Evolutionary conservation across 768 basidiomycete genomes (phyloP).

Genomic region (Mycena epipterygia): DNA sequence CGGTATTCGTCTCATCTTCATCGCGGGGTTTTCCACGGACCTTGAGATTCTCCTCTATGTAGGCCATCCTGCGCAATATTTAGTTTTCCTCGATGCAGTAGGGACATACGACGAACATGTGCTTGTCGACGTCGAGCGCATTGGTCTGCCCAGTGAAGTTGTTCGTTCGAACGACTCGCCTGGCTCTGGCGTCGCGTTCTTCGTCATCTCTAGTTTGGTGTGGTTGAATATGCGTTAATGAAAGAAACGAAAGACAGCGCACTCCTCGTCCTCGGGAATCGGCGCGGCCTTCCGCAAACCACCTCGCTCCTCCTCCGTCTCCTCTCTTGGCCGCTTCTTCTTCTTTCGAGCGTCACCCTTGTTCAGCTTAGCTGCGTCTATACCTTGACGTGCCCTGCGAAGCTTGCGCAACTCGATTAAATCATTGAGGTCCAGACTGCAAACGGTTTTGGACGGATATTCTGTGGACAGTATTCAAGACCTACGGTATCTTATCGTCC

Average conservation of each 20-base stretch:
- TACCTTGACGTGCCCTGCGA: constrained; percentile 80
- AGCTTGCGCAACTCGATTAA: constrained; percentile 88
- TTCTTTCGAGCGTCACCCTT: constrained; percentile 86
- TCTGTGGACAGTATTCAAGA: background rate
- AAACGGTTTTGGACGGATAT: background rate
- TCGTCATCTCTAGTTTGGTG: constrained; percentile 63
- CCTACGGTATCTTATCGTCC: constrained; percentile 59
- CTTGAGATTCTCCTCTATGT: constrained; percentile 94
- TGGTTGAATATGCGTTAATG: constrained; percentile 1
- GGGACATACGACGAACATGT: constrained; percentile 79
- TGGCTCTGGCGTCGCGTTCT: constrained; percentile 77
- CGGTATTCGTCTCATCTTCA: constrained; percentile 57
- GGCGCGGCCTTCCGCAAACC: constrained; percentile 68
- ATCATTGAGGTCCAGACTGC: constrained; percentile 26
- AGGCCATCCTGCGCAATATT: constrained; percentile 83
- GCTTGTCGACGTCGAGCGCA: constrained; percentile 96
- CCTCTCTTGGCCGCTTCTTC: constrained; percentile 66
- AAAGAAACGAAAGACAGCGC: constrained; percentile 42
- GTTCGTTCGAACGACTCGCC: constrained; percentile 83
- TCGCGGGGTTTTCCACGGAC: constrained; percentile 73
- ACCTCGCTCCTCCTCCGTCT: constrained; percentile 61
- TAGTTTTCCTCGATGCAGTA: background rate
- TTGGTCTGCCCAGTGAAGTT: constrained; percentile 99
- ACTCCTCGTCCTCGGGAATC: constrained; percentile 73
- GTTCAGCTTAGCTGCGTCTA: constrained; percentile 87